These are phyloP conservation scores for Malus hybrid DNA, from an alignment of 331 rosid species.

Conservation along the genomic window DNA sequence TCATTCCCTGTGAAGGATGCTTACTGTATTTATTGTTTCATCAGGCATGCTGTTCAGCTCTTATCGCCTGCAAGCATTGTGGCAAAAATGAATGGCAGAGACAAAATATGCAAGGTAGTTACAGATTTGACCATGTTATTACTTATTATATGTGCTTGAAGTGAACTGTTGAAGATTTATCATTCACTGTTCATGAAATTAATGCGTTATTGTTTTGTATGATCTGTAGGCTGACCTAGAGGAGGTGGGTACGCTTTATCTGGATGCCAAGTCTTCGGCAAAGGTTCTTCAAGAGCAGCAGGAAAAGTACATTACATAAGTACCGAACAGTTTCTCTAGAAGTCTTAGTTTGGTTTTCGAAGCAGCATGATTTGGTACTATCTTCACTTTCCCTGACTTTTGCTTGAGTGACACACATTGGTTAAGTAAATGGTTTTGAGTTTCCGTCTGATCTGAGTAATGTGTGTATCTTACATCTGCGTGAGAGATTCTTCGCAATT, in stretches of 20 bases:
- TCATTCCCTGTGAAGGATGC: slow-evolving; percentile 3
- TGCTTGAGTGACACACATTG: neutral
- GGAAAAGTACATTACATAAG: slow-evolving; percentile 76
- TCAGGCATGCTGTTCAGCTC: slow-evolving; percentile 91
- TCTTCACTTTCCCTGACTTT: neutral
- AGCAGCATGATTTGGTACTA: neutral
- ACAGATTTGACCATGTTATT: slow-evolving; percentile 2
- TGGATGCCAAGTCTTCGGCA: slow-evolving; percentile 44
- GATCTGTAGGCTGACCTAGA: slow-evolving; percentile 71
- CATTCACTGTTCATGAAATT: neutral
- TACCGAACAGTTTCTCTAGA: neutral
- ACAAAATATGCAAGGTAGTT: slow-evolving; percentile 77
- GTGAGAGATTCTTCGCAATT: too few species aligned
- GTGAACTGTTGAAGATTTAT: neutral
- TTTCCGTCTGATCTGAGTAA: neutral
- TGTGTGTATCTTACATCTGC: too few species aligned
- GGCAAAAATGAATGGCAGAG: slow-evolving; percentile 91
- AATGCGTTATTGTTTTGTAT: neutral
- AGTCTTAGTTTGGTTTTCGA: neutral
- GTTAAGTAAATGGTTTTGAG: neutral
- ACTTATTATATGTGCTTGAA: neutral
- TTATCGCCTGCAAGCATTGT: slow-evolving; percentile 84
- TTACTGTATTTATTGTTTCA: slow-evolving; percentile 7
- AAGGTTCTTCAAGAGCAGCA: slow-evolving; percentile 94
- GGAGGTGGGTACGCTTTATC: slow-evolving; percentile 67